Percentiles rank a stretch among this genome's conserved stretches.
Conservation (phyloP, 2,329 filamentous ascomycete species). For the Arthroderma sp. region DNA sequence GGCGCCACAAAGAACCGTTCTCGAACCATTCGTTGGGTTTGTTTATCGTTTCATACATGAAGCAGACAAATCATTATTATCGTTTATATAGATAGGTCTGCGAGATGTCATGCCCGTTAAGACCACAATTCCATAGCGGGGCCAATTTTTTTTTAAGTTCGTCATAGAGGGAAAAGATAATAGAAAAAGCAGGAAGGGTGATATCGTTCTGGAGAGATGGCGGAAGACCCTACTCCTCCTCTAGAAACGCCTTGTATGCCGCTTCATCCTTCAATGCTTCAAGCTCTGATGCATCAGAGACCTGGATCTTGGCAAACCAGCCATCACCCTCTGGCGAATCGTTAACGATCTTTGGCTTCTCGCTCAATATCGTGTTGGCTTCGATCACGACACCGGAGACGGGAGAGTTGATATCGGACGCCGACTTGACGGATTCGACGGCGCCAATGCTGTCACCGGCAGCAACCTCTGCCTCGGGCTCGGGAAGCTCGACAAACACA, state of each 20-base stretch:
- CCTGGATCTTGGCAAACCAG: constrained; percentile 83
- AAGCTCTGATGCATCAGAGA: constrained; percentile 57
- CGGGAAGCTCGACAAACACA: constrained; percentile 90
- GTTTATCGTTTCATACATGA: too few relatives aligned
- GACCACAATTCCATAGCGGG: too few relatives aligned
- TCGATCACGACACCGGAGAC: constrained; percentile 63
- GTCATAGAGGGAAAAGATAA: too few relatives aligned
- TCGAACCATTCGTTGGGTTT: too few relatives aligned
- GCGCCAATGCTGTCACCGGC: constrained; percentile 80
- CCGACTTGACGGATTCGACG: constrained; percentile 96
- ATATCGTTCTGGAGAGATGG: too few relatives aligned
- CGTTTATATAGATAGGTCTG: too few relatives aligned
- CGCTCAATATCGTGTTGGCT: constrained; percentile 62
- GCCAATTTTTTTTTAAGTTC: too few relatives aligned
- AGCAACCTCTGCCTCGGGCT: constrained; percentile 51
- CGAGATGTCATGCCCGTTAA: too few relatives aligned
- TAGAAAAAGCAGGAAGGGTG: too few relatives aligned
- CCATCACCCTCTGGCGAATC: constrained; percentile 77
- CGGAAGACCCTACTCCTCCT: constrained; percentile 26
- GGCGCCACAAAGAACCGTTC: too few relatives aligned
- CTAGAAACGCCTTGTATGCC: constrained; percentile 61
- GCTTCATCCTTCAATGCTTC: constrained; percentile 64
- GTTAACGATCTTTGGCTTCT: constrained; percentile 80
- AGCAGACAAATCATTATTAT: too few relatives aligned
- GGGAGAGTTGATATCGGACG: constrained; percentile 91